Conservation (phyloP, 1,284 basidiomycete genomes). For the Pterulicium gracile region DNA sequence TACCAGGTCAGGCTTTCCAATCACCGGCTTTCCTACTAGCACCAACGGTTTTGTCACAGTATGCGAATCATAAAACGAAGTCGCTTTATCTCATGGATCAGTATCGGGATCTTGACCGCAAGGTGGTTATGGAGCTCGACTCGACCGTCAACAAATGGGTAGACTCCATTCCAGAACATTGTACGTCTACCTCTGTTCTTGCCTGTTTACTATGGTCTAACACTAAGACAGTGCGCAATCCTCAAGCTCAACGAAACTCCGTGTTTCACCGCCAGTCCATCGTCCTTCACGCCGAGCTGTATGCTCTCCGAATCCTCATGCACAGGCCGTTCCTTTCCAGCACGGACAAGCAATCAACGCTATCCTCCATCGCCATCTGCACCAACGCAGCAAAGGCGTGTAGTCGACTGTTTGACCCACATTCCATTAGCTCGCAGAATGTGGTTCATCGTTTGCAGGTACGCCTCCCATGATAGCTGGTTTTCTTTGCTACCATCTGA, state of each 20-base stretch:
- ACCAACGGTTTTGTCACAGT: slow-evolving; percentile 28
- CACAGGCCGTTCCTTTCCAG: slow-evolving; percentile 78
- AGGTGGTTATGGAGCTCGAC: slow-evolving; percentile 35
- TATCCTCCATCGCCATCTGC: slow-evolving; percentile 27
- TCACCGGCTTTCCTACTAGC: too few species aligned
- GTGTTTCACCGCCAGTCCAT: slow-evolving; percentile 64
- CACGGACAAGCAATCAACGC: slow-evolving; percentile 40
- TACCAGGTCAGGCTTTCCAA: too few species aligned
- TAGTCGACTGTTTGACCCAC: slow-evolving; percentile 57
- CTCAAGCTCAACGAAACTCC: slow-evolving; percentile 43
- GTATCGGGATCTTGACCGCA: slow-evolving; percentile 35
- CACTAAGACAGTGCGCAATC: too few species aligned
- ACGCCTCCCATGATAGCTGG: slow-evolving; percentile 12
- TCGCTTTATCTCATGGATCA: slow-evolving; percentile 44
- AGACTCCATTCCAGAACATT: slow-evolving; percentile 51
- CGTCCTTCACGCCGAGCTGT: slow-evolving; percentile 54
- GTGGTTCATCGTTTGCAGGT: slow-evolving; percentile 34
- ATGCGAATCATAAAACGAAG: slow-evolving; percentile 64
- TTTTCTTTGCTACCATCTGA: slow-evolving; percentile 18
- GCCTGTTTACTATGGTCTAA: too few species aligned
- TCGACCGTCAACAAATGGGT: slow-evolving; percentile 38
- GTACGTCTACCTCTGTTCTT: too few species aligned
- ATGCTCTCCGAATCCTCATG: slow-evolving; percentile 67
- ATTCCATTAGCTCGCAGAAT: slow-evolving; percentile 23
- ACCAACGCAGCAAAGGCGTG: slow-evolving; percentile 42